Base-by-base conservation (phyloP, 768 basidiomycete species). In the Collybia sordida region DNA sequence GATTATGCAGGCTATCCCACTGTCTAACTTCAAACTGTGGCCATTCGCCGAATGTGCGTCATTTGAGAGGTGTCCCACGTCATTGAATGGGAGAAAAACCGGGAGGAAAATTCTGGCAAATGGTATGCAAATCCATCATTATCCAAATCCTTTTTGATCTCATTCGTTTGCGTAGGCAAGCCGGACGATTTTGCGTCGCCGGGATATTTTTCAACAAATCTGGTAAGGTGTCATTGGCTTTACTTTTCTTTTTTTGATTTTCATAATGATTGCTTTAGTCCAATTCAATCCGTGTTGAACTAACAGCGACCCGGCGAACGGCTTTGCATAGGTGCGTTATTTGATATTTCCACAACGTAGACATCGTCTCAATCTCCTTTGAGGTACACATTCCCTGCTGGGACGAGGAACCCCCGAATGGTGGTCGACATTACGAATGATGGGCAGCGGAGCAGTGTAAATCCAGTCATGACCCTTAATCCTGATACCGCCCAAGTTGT, bases 1-100 rank as follows among this genome's bases (percentile, higher is more conserved):
- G 7, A 2, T 2, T 7, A 14, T 31, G 14, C 19, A 82, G 79
- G 71, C 72, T 1, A 68, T 78, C 3, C 78, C 83, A 0, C 67
- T 85, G 5, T 83, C 81, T 0, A 79, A 82, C 58, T 85, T 85
- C 69, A 85, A 85, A 59, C 54, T 85, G 0, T 85, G 74, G 62
- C 76, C 83, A 0, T 72, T 82, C 45, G 62, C 73, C 0, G 62
- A 73, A 27, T 86, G 83, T 52, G 64, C 72, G 6, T 65, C 70
- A 0, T 85, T 83, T 52, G 75, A 77, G 39, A 71, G 77, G 50
- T 85, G 83, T 51, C 69, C 69, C 5, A 80, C 81, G 0, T 70
- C 76, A 0, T 60, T 83, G 2, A 59, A 62, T 3, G 63, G 70
- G 11, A 67, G 83, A 28, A 81, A 80, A 57, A 63, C 72, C 0